Conservation (phyloP, 371 early-diverging fungal species). For the Homolaphlyctis polyrhiza region DNA sequence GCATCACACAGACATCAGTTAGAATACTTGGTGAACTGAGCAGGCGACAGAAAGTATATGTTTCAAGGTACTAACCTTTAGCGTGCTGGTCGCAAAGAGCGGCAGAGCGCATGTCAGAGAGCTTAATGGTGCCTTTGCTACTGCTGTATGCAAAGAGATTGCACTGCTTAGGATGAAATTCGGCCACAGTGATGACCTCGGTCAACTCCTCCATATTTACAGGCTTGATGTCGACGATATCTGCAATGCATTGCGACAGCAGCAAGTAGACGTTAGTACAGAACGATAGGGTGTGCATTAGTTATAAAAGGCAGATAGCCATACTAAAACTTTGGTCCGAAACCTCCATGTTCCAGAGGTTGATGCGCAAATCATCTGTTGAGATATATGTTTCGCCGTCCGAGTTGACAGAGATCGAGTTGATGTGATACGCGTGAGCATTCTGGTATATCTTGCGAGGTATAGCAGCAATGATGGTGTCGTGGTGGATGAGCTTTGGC, state of each 20-base stretch:
- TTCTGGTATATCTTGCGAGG: conserved; percentile 94
- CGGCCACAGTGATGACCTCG: conserved; percentile 98
- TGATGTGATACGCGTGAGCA: conserved; percentile 98
- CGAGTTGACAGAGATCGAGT: conserved; percentile 97
- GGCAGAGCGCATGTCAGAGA: conserved; percentile 93
- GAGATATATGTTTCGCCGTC: conserved; percentile 96
- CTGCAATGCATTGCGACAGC: conserved; percentile 28
- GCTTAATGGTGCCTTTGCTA: conserved; percentile 95
- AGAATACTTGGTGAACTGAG: too few relatives aligned
- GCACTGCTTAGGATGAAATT: conserved; percentile 95
- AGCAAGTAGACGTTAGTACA: neutral
- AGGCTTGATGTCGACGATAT: conserved; percentile 99
- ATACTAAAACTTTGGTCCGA: conserved; percentile 96
- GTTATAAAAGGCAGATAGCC: neutral
- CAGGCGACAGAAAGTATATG: too few relatives aligned
- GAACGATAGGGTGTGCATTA: neutral
- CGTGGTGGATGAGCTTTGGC: conserved; percentile 87
- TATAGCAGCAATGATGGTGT: conserved; percentile 90
- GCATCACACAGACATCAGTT: neutral
- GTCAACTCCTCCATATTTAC: conserved; percentile 98
- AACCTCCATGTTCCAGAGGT: conserved; percentile 95
- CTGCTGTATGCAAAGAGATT: conserved; percentile 97
- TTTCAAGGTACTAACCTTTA: conserved; percentile 56
- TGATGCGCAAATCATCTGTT: conserved; percentile 97
- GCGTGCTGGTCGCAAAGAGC: conserved; percentile 93